Evolutionary conservation across 306 rosid genomes (phyloP).

Genomic region (Dryas drummondii): DNA sequence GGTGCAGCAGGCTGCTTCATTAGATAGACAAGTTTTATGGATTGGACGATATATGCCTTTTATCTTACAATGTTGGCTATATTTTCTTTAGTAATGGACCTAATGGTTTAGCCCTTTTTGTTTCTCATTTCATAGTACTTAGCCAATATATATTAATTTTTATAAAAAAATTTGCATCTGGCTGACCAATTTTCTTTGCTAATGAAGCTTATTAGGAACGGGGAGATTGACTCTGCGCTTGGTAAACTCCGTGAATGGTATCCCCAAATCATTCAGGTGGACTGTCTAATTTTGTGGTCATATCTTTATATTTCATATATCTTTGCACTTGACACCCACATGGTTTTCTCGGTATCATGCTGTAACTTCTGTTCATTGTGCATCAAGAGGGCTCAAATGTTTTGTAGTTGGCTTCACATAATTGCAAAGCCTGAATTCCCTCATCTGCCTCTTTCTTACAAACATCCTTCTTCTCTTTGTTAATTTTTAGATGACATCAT

Average conservation of each 20-base stretch:
- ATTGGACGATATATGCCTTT: background rate
- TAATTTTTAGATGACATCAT: background rate
- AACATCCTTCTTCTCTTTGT: background rate
- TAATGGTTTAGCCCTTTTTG: background rate
- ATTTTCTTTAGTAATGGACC: background rate
- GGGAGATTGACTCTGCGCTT: slow-evolving; percentile 82
- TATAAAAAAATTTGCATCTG: slow-evolving; percentile 22
- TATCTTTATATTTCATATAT: slow-evolving; percentile 12
- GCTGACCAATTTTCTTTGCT: slow-evolving; percentile 35
- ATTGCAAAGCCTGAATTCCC: background rate
- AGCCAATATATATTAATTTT: background rate
- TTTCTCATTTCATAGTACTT: background rate
- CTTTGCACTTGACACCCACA: background rate
- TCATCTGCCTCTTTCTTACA: background rate
- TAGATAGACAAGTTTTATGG: background rate
- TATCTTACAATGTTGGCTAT: background rate
- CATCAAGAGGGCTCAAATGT: background rate
- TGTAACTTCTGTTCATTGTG: background rate
- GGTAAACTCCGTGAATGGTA: slow-evolving; percentile 85
- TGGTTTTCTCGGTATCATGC: background rate
- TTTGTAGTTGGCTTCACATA: background rate
- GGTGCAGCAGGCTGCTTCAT: background rate
- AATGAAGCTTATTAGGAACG: slow-evolving; percentile 81
- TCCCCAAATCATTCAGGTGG: slow-evolving; percentile 91
- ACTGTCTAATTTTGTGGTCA: slow-evolving; percentile 20